Percentiles rank a stretch among this genome's conserved stretches.
Evolutionary conservation across 2,329 filamentous ascomycete genomes (phyloP).

Genomic region (Plectosphaerella cucumerina): DNA sequence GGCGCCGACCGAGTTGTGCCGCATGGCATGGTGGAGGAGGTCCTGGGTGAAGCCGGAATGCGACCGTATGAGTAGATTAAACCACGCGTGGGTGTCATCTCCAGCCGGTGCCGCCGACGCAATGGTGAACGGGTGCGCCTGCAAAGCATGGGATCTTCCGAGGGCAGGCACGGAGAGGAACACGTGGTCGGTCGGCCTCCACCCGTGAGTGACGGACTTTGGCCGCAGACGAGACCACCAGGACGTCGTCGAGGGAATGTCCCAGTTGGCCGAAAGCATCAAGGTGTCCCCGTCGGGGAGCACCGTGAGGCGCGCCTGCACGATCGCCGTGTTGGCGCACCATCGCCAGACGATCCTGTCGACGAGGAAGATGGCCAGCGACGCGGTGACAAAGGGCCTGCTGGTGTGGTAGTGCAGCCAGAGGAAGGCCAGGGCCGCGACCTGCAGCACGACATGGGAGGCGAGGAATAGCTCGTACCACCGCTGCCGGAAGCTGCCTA

Average conservation of each 20-base stretch:
- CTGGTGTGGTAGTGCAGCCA: slow-evolving; percentile 55
- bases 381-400: slow-evolving; percentile 46
- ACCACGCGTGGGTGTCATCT: slow-evolving; percentile 38
- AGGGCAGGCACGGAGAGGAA: slow-evolving; percentile 57
- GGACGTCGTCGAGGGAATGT: slow-evolving; percentile 15
- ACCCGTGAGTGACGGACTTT: slow-evolving; percentile 41
- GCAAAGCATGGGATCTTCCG: slow-evolving; percentile 45
- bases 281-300: slow-evolving; percentile 55
- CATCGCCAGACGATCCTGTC: slow-evolving; percentile 56
- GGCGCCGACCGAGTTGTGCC: slow-evolving; percentile 37
- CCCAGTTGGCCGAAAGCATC: slow-evolving; percentile 35
- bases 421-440: slow-evolving; percentile 44
- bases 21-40: slow-evolving; percentile 46
- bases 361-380: slow-evolving; percentile 51
- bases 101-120: slow-evolving; percentile 47
- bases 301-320: slow-evolving; percentile 45
- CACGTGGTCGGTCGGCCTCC: slow-evolving; percentile 59
- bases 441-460: slow-evolving; percentile 34
- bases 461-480: slow-evolving; percentile 41
- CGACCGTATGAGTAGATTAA: slow-evolving; percentile 56
- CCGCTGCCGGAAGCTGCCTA: slow-evolving; percentile 41
- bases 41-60: slow-evolving; percentile 55
- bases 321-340: slow-evolving; percentile 41
- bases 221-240: slow-evolving; percentile 13
- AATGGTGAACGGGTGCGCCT: slow-evolving; percentile 65